A percentile compares a stretch with the other conserved stretches of the same genome.
These are phyloP conservation scores for Fomitopsis pinicola DNA, from an alignment of 1,284 basidiomycete species.

Conservation along the genomic window DNA sequence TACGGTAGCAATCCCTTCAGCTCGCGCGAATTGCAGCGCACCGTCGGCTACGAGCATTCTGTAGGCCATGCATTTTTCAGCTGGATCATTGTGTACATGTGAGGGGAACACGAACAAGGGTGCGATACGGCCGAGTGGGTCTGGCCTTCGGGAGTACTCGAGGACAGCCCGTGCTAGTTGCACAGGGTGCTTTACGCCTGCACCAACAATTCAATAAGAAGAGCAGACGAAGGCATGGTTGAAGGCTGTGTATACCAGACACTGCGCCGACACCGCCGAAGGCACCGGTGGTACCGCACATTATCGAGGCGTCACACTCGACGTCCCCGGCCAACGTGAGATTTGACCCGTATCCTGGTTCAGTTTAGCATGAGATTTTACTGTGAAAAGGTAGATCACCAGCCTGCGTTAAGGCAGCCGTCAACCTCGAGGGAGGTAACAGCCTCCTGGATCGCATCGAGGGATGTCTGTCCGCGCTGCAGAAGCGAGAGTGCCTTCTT, in stretches of 20 bases:
- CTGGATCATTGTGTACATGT: neutral
- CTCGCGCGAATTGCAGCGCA: slow-evolving; percentile 44
- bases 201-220: neutral
- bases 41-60: slow-evolving; percentile 50
- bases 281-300: slow-evolving; percentile 45
- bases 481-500: slow-evolving; percentile 27
- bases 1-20: slow-evolving; percentile 30
- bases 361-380: neutral
- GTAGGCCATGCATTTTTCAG: slow-evolving; percentile 18
- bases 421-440: slow-evolving; percentile 60
- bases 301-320: slow-evolving; percentile 76
- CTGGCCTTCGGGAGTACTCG: slow-evolving; percentile 42
- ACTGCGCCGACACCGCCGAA: slow-evolving; percentile 73
- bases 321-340: slow-evolving; percentile 62
- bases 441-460: slow-evolving; percentile 46
- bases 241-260: slow-evolving; percentile 40
- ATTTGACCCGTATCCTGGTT: slow-evolving; percentile 67
- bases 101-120: slow-evolving; percentile 45
- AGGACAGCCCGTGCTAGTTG: slow-evolving; percentile 50
- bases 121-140: slow-evolving; percentile 58
- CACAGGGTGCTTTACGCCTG: slow-evolving; percentile 69
- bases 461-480: slow-evolving; percentile 19
- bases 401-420: slow-evolving; percentile 63
- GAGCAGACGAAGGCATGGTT: neutral
- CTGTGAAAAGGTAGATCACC: neutral